Conservation (phyloP, 805 yeast species). For the Myxozyma vanderwaltii region DNA sequence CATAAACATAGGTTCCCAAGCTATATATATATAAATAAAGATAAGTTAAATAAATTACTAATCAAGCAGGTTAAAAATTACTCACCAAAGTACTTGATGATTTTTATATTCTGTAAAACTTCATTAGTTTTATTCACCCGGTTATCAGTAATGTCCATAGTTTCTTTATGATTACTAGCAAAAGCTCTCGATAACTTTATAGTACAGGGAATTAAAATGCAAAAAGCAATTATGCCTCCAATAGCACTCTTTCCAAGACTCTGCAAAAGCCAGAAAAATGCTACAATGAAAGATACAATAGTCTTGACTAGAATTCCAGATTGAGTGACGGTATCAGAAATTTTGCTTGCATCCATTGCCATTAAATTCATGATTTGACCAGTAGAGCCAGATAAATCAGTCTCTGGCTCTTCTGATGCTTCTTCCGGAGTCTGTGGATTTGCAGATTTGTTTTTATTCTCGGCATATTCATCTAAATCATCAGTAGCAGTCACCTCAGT, state of each 20-base stretch:
- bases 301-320: constrained; percentile 45
- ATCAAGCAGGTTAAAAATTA: no score
- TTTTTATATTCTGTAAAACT: constrained; percentile 85
- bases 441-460: neutral
- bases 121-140: constrained; percentile 91
- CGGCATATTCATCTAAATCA: constrained; percentile 2
- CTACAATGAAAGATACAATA: neutral
- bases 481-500: constrained; percentile 62
- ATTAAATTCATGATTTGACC: constrained; percentile 58
- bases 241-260: constrained; percentile 16
- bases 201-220: constrained; percentile 60
- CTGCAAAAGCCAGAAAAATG: constrained; percentile 7
- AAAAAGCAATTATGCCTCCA: constrained; percentile 12
- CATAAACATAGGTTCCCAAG: constrained; percentile 72
- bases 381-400: constrained; percentile 1
- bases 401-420: constrained; percentile 64
- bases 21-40: constrained; percentile 42
- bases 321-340: constrained; percentile 10
- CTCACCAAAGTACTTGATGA: constrained; percentile 78
- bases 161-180: constrained; percentile 65
- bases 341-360: constrained; percentile 45
- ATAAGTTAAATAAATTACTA: neutral
- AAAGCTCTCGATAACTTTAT: constrained; percentile 62
- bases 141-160: constrained; percentile 80
- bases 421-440: neutral